A percentile compares a stretch with the other conserved stretches of the same genome.
phyloP scores from a whole-genome alignment of 1,284 basidiomycete species.

The Boletus semigastroideus region DNA sequence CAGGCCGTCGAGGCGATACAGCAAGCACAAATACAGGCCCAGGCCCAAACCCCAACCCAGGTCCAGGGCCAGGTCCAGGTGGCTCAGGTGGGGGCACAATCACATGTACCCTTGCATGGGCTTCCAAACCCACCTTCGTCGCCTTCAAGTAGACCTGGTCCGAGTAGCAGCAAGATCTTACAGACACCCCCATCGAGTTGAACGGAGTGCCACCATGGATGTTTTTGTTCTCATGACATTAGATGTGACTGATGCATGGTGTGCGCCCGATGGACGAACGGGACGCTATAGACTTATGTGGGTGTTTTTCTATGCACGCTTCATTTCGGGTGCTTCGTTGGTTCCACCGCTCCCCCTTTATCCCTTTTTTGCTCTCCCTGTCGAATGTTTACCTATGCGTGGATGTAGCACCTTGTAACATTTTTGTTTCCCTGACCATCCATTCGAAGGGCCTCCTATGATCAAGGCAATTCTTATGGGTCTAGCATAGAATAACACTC shows the following conservation, averaged over 20 bases:
- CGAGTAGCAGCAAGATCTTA: constrained; percentile 17
- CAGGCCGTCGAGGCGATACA: constrained; percentile 40
- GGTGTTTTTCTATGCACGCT: constrained; percentile 8
- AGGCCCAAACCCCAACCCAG: constrained; percentile 17
- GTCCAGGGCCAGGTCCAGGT: constrained; percentile 20
- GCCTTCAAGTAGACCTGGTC: constrained; percentile 23
- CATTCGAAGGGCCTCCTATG: constrained; percentile 10
- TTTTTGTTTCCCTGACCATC: neutral
- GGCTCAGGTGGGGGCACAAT: constrained; percentile 18
- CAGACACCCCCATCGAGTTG: constrained; percentile 23
- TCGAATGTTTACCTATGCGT: neutral
- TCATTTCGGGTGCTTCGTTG: constrained; percentile 3
- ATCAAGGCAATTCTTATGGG: constrained; percentile 19
- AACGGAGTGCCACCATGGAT: constrained; percentile 1
- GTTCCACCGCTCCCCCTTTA: neutral
- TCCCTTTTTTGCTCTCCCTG: neutral
- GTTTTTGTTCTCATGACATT: constrained; percentile 14
- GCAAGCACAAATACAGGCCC: constrained; percentile 32
- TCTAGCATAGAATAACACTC: constrained; percentile 29
- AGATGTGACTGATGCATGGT: constrained; percentile 8
- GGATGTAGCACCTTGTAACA: constrained; percentile 18
- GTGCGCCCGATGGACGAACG: constrained; percentile 17
- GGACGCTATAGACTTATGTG: constrained; percentile 23
- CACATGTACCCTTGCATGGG: constrained; percentile 24
- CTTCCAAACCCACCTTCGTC: constrained; percentile 21